Conservation (phyloP, 2,329 filamentous ascomycete species). For the Alternaria incomplexa region DNA sequence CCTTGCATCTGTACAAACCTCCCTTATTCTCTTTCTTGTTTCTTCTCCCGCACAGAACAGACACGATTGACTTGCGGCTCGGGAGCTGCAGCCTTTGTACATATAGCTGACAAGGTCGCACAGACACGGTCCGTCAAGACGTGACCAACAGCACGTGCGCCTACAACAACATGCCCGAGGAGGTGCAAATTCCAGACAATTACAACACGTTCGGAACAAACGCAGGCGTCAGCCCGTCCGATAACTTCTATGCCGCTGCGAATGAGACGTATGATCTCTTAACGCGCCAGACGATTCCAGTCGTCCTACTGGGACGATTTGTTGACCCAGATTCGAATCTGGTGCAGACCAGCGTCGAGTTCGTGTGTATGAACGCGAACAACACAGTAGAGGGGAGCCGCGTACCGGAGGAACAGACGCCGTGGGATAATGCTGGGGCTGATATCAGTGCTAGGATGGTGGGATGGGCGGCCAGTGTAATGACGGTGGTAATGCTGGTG, state of each 20-base stretch:
- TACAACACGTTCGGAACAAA: conserved; percentile 1
- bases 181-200: not conserved
- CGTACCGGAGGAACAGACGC: not conserved
- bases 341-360: not conserved
- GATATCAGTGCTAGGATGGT: conserved; percentile 1
- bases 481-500: not conserved
- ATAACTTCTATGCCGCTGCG: not conserved
- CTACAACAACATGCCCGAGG: not conserved
- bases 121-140: not conserved
- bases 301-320: conserved; percentile 3
- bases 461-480: not conserved
- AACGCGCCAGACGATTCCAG: not conserved
- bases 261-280: not conserved
- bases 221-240: not conserved
- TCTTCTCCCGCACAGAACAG: not conserved
- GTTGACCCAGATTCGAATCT: not conserved
- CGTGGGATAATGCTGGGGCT: not conserved
- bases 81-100: not conserved
- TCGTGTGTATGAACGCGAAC: conserved; percentile 2
- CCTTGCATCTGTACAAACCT: not conserved
- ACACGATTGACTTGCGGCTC: not conserved
- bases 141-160: conserved; percentile 1
- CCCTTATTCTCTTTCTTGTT: not conserved
- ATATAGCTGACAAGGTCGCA: not conserved
- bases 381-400: not conserved